Evolutionary conservation across 495 filamentous ascomycete genomes (phyloP).

Genomic region (Chlorociboria aeruginascens): DNA sequence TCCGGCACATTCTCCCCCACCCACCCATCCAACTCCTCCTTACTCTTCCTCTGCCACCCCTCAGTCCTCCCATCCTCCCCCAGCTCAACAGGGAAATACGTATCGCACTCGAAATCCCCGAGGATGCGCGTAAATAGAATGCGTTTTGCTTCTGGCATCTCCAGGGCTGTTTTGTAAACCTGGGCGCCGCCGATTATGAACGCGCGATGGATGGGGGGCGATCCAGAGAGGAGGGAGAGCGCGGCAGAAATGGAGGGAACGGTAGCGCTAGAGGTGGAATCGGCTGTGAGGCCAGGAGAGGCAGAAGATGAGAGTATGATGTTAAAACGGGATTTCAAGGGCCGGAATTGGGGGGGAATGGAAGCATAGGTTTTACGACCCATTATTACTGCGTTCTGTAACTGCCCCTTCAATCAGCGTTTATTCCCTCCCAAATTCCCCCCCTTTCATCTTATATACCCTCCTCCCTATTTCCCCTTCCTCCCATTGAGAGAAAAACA

Average conservation of each 20-base stretch:
- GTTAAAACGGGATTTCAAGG: conserved; percentile 64
- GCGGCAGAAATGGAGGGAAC: too few relatives aligned
- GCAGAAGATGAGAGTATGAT: conserved; percentile 35
- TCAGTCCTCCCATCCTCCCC: conserved; percentile 21
- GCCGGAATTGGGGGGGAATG: conserved; percentile 66
- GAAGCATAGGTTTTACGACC: conserved; percentile 91
- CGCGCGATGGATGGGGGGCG: conserved; percentile 22
- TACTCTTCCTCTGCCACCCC: conserved; percentile 37
- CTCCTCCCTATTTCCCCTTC: too few relatives aligned
- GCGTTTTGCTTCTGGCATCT: conserved; percentile 30
- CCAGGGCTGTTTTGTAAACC: conserved; percentile 64
- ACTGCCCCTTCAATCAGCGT: conserved; percentile 1
- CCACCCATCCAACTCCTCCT: conserved; percentile 40
- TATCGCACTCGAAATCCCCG: conserved; percentile 75
- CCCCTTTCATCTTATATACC: too few relatives aligned
- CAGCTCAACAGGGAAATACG: conserved; percentile 61
- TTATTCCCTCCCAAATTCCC: neutral
- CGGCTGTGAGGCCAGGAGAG: too few relatives aligned
- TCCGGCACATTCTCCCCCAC: conserved; percentile 43
- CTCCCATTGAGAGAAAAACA: neutral
- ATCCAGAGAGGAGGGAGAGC: too few relatives aligned
- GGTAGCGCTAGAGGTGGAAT: too few relatives aligned
- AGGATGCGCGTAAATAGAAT: conserved; percentile 54
- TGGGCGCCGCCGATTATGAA: conserved; percentile 88
- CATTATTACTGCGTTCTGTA: conserved; percentile 80